A percentile compares a stretch with the other conserved stretches of the same genome.
phyloP scores from a whole-genome alignment of 2,329 filamentous ascomycete genomes.

The Fusarium sp. region DNA sequence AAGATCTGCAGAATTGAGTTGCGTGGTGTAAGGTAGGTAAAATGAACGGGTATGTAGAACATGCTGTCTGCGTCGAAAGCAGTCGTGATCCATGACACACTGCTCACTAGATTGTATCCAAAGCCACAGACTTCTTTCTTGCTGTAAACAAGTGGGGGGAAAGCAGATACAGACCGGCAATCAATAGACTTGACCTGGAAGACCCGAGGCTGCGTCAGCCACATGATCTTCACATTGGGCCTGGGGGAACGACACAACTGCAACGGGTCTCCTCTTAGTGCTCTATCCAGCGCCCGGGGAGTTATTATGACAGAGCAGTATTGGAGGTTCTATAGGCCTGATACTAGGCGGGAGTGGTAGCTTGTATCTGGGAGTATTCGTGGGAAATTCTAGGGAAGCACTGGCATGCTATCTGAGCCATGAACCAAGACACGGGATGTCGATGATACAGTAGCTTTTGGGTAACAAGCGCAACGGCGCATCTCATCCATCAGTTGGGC shows the following conservation, averaged over 20 bases:
- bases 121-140: constrained; percentile 22
- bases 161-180: constrained; percentile 14
- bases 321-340: not conserved
- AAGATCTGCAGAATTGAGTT: constrained; percentile 33
- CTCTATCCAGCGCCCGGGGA: not conserved
- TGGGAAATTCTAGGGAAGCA: not conserved
- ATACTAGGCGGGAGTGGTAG: not conserved
- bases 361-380: too few relatives aligned
- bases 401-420: not conserved
- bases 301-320: not conserved
- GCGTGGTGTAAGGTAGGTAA: constrained; percentile 1
- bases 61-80: not conserved
- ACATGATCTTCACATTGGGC: constrained; percentile 18
- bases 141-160: constrained; percentile 15
- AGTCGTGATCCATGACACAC: not conserved
- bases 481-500: not conserved
- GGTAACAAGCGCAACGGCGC: not conserved
- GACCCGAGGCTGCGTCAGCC: constrained; percentile 23
- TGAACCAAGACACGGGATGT: not conserved
- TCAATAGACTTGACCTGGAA: constrained; percentile 19
- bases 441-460: constrained; percentile 1
- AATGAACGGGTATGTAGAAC: not conserved
- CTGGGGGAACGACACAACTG: constrained; percentile 7
- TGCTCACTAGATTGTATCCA: not conserved
- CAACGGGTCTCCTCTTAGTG: constrained; percentile 13